These are phyloP conservation scores for Trichoderma simmonsii DNA, from an alignment of 2,329 filamentous ascomycete species.

Conservation along the genomic window DNA sequence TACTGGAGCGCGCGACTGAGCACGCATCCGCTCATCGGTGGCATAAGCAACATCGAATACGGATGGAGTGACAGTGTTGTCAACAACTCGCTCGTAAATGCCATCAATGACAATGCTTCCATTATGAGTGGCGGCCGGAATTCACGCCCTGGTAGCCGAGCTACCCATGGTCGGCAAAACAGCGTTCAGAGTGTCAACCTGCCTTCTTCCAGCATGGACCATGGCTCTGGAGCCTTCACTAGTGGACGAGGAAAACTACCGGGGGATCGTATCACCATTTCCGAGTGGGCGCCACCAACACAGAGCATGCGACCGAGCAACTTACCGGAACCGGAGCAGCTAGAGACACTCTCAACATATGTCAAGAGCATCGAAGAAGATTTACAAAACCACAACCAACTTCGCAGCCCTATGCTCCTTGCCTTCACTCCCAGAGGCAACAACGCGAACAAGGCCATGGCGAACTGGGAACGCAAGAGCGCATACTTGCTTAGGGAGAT, in stretches of 20 bases:
- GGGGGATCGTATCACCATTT: conserved; percentile 78
- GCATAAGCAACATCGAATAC: conserved; percentile 95
- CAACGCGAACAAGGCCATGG: conserved; percentile 81
- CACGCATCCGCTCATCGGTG: conserved; percentile 87
- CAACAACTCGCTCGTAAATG: conserved; percentile 53
- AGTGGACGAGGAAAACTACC: conserved; percentile 61
- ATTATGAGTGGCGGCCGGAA: conserved; percentile 33
- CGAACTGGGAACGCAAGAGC: conserved; percentile 96
- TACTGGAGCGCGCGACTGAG: conserved; percentile 96
- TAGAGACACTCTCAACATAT: conserved; percentile 70
- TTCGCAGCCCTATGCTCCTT: conserved; percentile 81
- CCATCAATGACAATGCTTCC: conserved; percentile 46
- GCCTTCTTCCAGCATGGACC: conserved; percentile 60
- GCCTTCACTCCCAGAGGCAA: conserved; percentile 82
- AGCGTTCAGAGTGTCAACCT: conserved; percentile 52
- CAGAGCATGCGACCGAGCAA: conserved; percentile 87
- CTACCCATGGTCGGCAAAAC: conserved; percentile 38
- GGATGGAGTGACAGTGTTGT: conserved; percentile 90
- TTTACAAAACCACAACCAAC: conserved; percentile 79
- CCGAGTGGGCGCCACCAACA: conserved; percentile 84
- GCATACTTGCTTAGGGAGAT: conserved; percentile 89
- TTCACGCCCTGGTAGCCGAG: conserved; percentile 51
- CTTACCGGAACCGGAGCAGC: conserved; percentile 75
- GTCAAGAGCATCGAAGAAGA: conserved; percentile 84
- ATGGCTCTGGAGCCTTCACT: conserved; percentile 49